A percentile compares a stretch with the other conserved stretches of the same genome.
These are phyloP conservation scores for Niveomyces coronatus DNA, from an alignment of 2,329 filamentous ascomycete genomes.

Conservation along the genomic window DNA sequence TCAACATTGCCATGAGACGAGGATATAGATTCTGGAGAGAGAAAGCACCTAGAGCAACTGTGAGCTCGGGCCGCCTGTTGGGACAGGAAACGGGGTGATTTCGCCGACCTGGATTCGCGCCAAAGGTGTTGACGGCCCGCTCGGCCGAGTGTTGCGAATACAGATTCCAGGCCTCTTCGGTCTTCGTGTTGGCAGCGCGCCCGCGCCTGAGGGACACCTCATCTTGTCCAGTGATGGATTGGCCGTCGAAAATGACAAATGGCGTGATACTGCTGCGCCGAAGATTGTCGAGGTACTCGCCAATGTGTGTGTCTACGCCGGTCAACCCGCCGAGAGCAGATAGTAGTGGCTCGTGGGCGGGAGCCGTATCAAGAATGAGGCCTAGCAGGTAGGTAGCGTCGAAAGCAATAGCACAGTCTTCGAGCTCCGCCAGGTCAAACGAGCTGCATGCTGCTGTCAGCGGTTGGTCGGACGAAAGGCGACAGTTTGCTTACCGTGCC, in stretches of 20 bases:
- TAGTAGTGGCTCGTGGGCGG: conserved; percentile 75
- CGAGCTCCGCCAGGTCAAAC: conserved; percentile 58
- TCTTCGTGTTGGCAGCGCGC: conserved; percentile 56
- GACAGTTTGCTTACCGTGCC: conserved; percentile 15
- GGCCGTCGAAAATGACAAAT: conserved; percentile 85
- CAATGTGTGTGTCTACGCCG: conserved; percentile 64
- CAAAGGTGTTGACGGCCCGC: conserved; percentile 78
- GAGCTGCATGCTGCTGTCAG: conserved; percentile 28
- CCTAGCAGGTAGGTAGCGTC: conserved; percentile 86
- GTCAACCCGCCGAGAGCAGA: conserved; percentile 84
- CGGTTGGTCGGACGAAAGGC: not conserved
- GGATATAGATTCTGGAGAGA: conserved; percentile 63
- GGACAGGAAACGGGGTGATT: conserved; percentile 6
- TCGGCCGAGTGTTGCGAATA: conserved; percentile 75
- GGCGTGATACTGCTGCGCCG: conserved; percentile 60
- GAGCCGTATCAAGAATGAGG: conserved; percentile 59
- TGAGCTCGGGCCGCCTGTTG: conserved; percentile 16
- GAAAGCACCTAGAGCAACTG: conserved; percentile 48
- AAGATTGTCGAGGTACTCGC: conserved; percentile 65
- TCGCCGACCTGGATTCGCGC: conserved; percentile 56
- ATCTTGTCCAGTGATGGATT: conserved; percentile 68
- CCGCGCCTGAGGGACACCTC: conserved; percentile 55
- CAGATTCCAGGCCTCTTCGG: conserved; percentile 72
- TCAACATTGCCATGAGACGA: conserved; percentile 65
- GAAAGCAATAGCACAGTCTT: conserved; percentile 67